Conservation (phyloP, 2,329 filamentous ascomycete species). For the Hirsutella minnesotensis region DNA sequence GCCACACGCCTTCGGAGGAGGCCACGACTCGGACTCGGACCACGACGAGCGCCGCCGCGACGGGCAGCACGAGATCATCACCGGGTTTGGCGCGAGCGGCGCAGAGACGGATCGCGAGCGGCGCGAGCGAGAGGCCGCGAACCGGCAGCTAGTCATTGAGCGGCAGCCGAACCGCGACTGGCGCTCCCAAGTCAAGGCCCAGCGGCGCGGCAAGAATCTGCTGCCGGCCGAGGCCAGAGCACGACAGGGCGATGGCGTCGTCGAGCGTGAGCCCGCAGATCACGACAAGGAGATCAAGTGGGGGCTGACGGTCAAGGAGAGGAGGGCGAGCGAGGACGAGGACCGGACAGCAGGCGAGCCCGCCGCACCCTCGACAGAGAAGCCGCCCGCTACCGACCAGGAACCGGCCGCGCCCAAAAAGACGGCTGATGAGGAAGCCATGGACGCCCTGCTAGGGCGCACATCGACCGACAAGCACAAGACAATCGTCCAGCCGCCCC, state of each 20-base stretch:
- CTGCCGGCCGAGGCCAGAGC: slow-evolving; percentile 44
- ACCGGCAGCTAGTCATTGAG: slow-evolving; percentile 42
- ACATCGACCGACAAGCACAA: slow-evolving; percentile 27
- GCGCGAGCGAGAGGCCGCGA: slow-evolving; percentile 12
- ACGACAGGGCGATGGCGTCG: slow-evolving; percentile 21
- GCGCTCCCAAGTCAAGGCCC: slow-evolving; percentile 40
- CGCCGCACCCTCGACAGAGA: background rate
- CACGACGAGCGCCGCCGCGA: slow-evolving; percentile 13
- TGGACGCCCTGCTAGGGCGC: slow-evolving; percentile 55
- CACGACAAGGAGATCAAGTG: slow-evolving; percentile 43
- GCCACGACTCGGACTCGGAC: slow-evolving; percentile 31
- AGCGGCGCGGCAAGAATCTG: slow-evolving; percentile 37
- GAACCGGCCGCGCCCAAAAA: slow-evolving; percentile 4
- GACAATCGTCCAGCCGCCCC: slow-evolving; percentile 35
- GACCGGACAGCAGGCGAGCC: background rate
- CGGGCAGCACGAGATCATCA: slow-evolving; percentile 33
- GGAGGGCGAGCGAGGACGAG: slow-evolving; percentile 35
- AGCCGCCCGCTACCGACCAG: background rate
- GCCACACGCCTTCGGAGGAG: slow-evolving; percentile 26
- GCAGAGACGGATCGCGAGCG: slow-evolving; percentile 26
- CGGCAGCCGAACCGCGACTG: slow-evolving; percentile 49
- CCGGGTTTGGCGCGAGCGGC: slow-evolving; percentile 35
- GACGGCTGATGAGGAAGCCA: slow-evolving; percentile 39
- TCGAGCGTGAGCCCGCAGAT: slow-evolving; percentile 27
- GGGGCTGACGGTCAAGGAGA: slow-evolving; percentile 35